Conservation (phyloP, 2,329 filamentous ascomycete genomes). For the Colletotrichum karsti region DNA sequence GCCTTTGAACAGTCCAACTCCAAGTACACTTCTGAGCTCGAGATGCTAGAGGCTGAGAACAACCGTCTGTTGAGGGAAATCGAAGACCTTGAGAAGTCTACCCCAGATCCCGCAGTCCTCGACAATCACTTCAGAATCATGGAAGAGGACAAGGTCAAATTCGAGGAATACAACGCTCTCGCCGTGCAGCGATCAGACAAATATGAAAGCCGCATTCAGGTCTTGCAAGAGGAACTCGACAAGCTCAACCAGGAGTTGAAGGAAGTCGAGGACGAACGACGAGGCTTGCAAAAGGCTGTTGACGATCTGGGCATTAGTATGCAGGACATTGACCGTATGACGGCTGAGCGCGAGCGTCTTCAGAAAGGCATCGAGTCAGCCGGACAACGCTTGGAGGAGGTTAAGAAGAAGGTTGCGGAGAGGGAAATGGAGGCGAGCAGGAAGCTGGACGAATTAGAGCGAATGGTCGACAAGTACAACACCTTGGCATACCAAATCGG, state of each 20-base stretch:
- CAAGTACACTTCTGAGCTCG: conserved; percentile 84
- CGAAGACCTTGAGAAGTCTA: conserved; percentile 86
- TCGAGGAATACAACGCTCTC: conserved; percentile 90
- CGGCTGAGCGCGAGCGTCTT: conserved; percentile 91
- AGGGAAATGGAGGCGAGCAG: conserved; percentile 88
- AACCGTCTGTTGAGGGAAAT: conserved; percentile 84
- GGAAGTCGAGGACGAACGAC: conserved; percentile 84
- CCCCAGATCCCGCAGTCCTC: conserved; percentile 82
- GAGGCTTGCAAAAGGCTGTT: conserved; percentile 82
- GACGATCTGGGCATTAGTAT: conserved; percentile 95
- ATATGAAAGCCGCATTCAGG: conserved; percentile 81
- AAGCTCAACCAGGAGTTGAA: conserved; percentile 79
- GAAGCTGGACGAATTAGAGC: conserved; percentile 92
- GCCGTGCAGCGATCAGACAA: conserved; percentile 89
- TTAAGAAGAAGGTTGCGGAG: conserved; percentile 82
- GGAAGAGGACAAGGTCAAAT: conserved; percentile 93
- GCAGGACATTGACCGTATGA: conserved; percentile 99
- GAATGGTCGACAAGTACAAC: conserved; percentile 90
- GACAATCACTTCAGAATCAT: conserved; percentile 93
- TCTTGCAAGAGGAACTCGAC: conserved; percentile 87
- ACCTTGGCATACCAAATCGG: conserved; percentile 93
- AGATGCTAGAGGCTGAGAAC: conserved; percentile 87
- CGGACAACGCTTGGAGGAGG: conserved; percentile 80
- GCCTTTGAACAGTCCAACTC: conserved; percentile 89
- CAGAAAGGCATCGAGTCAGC: conserved; percentile 87